Evolutionary conservation across 2,329 filamentous ascomycete species (phyloP).

Genomic region (Waltergamsia citrina): DNA sequence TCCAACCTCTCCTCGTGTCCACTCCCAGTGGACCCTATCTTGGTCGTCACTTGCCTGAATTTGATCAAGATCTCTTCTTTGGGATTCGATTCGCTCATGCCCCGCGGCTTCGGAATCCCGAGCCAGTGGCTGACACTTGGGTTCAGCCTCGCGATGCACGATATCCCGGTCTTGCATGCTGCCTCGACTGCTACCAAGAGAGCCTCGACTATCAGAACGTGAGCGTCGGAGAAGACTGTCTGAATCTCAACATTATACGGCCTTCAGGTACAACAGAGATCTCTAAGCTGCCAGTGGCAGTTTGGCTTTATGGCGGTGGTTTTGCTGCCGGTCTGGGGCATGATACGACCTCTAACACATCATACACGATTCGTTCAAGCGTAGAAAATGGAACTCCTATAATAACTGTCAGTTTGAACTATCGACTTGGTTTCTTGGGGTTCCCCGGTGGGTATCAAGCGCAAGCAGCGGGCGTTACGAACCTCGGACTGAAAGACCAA

Average conservation of each 20-base stretch:
- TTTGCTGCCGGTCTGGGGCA: conserved; percentile 20
- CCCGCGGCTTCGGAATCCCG: too few species aligned
- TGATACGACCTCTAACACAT: conserved; percentile 14
- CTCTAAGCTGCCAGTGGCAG: conserved; percentile 17
- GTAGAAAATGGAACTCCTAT: conserved; percentile 27
- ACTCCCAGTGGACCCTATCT: too few species aligned
- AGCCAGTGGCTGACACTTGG: too few species aligned
- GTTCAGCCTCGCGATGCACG: too few species aligned
- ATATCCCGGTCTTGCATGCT: too few species aligned
- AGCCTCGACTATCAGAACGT: too few species aligned
- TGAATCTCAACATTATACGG: conserved; percentile 23
- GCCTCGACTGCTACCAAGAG: too few species aligned
- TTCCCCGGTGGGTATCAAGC: conserved; percentile 26
- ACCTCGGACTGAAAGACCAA: conserved; percentile 8
- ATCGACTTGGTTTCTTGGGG: conserved; percentile 12
- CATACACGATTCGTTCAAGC: too few species aligned
- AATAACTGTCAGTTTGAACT: conserved; percentile 32
- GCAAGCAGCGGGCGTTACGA: conserved; percentile 15
- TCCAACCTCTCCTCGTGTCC: too few species aligned
- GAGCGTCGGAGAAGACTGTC: conserved; percentile 19
- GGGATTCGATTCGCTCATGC: too few species aligned
- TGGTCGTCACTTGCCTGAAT: too few species aligned
- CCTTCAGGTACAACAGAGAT: conserved; percentile 15
- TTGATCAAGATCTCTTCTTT: too few species aligned
- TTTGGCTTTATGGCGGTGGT: conserved; percentile 11